phyloP scores from a whole-genome alignment of 2,329 filamentous ascomycete species.

The Podosphaera aphanis region DNA sequence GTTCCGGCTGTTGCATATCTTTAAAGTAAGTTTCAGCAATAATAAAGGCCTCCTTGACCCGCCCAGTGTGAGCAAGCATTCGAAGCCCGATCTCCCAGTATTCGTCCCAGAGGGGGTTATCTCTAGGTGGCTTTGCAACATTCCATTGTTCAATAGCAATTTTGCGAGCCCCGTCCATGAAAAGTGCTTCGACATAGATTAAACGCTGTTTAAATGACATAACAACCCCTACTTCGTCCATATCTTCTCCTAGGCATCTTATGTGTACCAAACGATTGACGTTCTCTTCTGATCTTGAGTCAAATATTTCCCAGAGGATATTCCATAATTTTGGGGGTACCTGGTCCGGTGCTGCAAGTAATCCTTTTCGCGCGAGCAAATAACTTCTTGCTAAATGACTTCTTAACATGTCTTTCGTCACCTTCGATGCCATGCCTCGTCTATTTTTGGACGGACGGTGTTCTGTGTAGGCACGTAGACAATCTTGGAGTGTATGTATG shows the following conservation, averaged over 20 bases:
- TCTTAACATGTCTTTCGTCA: slow-evolving; percentile 1
- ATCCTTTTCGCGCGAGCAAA: slow-evolving; percentile 1
- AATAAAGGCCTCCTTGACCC: slow-evolving; percentile 33
- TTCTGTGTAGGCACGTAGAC: background rate
- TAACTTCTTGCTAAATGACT: slow-evolving; percentile 1
- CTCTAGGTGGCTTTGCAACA: slow-evolving; percentile 16
- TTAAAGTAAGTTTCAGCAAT: slow-evolving; percentile 30
- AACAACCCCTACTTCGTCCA: slow-evolving; percentile 31
- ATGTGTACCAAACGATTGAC: slow-evolving; percentile 36
- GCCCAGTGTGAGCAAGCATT: slow-evolving; percentile 34
- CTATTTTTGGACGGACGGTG: background rate
- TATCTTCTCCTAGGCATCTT: slow-evolving; percentile 39
- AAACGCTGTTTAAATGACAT: slow-evolving; percentile 36
- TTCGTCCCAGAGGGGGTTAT: slow-evolving; percentile 8
- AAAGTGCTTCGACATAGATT: slow-evolving; percentile 43
- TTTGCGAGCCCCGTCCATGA: slow-evolving; percentile 32
- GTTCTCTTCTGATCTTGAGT: slow-evolving; percentile 23
- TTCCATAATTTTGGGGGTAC: slow-evolving; percentile 39
- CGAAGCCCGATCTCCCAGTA: slow-evolving; percentile 44
- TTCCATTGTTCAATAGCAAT: slow-evolving; percentile 17
- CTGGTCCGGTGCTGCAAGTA: slow-evolving; percentile 16
- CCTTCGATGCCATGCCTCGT: background rate
- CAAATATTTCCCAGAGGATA: slow-evolving; percentile 39
- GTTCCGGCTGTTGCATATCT: slow-evolving; percentile 19
- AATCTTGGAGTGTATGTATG: slow-evolving; percentile 1